Base-by-base conservation (phyloP, 2,329 filamentous ascomycete species). In the Cladosporium oxysporum region DNA sequence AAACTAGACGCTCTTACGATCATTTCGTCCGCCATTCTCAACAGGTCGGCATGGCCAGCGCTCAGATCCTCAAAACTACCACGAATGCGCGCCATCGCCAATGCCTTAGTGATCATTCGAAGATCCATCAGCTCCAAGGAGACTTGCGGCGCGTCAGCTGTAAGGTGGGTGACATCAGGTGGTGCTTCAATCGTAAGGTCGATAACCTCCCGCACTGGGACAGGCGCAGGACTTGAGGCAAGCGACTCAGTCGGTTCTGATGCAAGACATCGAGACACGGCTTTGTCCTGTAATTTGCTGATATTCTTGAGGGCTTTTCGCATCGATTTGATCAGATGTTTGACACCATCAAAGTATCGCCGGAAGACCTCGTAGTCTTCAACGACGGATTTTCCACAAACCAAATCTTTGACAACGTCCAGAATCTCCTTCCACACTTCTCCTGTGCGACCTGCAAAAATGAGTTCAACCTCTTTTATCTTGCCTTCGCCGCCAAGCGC, bases 361-460 rank as follows among this genome's bases (percentile, higher is more conserved):
- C 47, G 59, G 23, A 53, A 62, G 16, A 41, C 49, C 18, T 53
- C 49, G 14, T 55, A 62, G 29, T 62, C 60, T 29, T 37, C 29
- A 21, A 55, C 49, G 3, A 44, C 60, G 8, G 60, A 33, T 6
- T 55, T 18, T 5, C 49, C 31, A 5, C 49, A n/a, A 31, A 55
- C 23, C 16, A 62, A 18, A 4, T 62, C 21, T 37, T 29, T 50
- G 5, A 62, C 31, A 1, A 18, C 49, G 1, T 2, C 5, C 14
- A 33, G 2, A 8, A 62, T 62, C 12, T 55, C 60, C 16, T 37
- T n/a, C 31, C 47, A 52, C 2, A 62, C 31, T 14, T 4, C 8
- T 21, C 31, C 60, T 8, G 23, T 55, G 21, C 14, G 23, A 7
- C 60, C 60, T 11, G 47, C 7, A 16, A 55, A 62, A 1, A 18